Evolutionary conservation across 2,329 filamentous ascomycete genomes (phyloP), one percentile per base, ranked within the genome.

Genomic region (Elsinoe fawcettii): DNA sequence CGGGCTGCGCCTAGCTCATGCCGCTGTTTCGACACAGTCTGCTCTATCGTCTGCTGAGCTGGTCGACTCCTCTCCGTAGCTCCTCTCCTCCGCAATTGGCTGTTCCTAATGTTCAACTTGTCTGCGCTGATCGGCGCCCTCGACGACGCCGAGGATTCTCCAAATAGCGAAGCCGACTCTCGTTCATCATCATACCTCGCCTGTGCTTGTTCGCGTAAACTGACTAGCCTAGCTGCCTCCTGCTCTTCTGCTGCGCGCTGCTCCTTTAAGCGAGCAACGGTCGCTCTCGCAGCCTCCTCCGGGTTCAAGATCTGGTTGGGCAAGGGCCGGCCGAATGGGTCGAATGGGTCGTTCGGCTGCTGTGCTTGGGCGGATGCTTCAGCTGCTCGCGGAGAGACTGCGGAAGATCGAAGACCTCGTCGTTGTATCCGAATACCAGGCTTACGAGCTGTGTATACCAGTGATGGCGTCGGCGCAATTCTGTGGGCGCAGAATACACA

Each of bases 401-500:
- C 18, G 9, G 49, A 37, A 12, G 49, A 37, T 22, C 49, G 49
- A 4, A 53, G 30, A 36, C 49, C 49, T 37, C 49, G 18, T 18
- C 30, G 30, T 25, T 53, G 49, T 37, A 53, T 53, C 11, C 49
- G 49, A 16, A 39, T 18, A 16, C 16, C 14, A 9, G 49, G n/a
- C 32, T 23, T 53, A 5, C 30, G 25, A 20, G n/a, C 12, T n/a
- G 49, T 34, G 32, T 39, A 18, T 23, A 53, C 16, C 2, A 34
- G 16, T 3, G 32, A 22, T n/a, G 49, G 16, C 4, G 18, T 18
- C 11, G 30, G 25, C 22, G 32, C 30, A n/a, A 53, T 16, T 8
- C 32, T 27, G 30, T 53, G 49, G 18, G 49, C 49, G 32, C 49
- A 53, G 32, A 53, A 36, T 2, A 53, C 14, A 25, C 49, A 53